Evolutionary conservation across 352 stramenopile species (phyloP).

Genomic region (Phytophthora multivora): DNA sequence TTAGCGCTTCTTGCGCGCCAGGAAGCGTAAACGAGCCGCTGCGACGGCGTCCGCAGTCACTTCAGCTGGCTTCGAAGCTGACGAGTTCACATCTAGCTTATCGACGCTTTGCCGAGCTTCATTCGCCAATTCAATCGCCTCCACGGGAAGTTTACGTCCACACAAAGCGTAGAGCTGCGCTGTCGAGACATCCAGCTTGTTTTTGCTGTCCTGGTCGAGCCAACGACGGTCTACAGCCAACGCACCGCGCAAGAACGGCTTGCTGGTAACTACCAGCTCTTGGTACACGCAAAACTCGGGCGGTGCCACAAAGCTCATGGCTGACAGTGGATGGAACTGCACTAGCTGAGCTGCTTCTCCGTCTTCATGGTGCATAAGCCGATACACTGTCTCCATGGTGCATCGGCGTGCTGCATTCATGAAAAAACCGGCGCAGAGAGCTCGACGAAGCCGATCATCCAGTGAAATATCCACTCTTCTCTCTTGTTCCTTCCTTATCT

Average conservation of each 20-base stretch:
- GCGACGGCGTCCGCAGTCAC: constrained; percentile 40
- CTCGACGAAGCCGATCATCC: constrained; percentile 43
- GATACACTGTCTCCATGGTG: constrained; percentile 69
- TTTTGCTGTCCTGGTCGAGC: constrained; percentile 49
- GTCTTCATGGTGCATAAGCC: constrained; percentile 31
- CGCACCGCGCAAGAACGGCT: constrained; percentile 68
- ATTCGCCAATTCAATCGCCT: not conserved
- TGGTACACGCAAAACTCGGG: constrained; percentile 72
- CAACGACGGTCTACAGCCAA: constrained; percentile 56
- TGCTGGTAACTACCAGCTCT: constrained; percentile 75
- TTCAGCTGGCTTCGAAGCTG: constrained; percentile 3
- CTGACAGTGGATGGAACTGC: constrained; percentile 73
- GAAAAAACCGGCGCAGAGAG: constrained; percentile 73
- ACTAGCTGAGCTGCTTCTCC: constrained; percentile 45
- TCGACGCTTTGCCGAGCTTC: not conserved
- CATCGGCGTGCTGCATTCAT: constrained; percentile 64
- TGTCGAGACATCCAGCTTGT: constrained; percentile 33
- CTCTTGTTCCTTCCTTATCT: not conserved
- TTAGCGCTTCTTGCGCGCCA: constrained; percentile 41
- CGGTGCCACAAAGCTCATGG: constrained; percentile 46
- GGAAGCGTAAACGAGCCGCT: constrained; percentile 49
- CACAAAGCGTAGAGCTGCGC: constrained; percentile 59
- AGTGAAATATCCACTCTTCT: constrained; percentile 13
- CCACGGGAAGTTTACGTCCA: constrained; percentile 29
- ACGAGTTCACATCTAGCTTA: not conserved